Percentiles rank a stretch among this genome's conserved stretches.
Conservation (phyloP, 495 filamentous ascomycete species). For the Rhizodiscina lignyota region DNA sequence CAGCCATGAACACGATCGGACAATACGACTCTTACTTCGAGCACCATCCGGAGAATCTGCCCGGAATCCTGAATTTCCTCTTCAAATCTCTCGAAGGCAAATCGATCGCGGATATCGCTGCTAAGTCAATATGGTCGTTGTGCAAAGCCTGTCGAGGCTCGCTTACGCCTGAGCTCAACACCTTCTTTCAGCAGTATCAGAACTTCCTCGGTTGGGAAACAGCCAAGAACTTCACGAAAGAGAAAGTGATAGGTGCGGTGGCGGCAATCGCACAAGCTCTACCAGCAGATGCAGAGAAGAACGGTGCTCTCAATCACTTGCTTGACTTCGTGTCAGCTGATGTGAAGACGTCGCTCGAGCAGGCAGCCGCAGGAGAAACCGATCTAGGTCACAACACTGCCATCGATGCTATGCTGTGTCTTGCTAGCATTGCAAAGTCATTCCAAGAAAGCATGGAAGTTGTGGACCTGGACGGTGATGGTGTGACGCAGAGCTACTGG, state of each 20-base stretch:
- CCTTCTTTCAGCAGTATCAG: constrained; percentile 65
- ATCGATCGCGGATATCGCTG: constrained; percentile 51
- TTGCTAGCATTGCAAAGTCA: not conserved
- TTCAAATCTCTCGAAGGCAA: constrained; percentile 57
- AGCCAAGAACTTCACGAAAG: constrained; percentile 56
- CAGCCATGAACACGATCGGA: constrained; percentile 60
- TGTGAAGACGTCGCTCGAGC: constrained; percentile 26
- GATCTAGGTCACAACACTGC: not conserved
- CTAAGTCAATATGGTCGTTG: constrained; percentile 60
- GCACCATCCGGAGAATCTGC: constrained; percentile 50
- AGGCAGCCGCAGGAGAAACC: constrained; percentile 6
- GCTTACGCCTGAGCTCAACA: constrained; percentile 51
- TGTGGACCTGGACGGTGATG: not conserved
- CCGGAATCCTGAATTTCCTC: constrained; percentile 62
- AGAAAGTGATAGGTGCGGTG: constrained; percentile 67
- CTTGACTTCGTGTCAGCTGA: constrained; percentile 48
- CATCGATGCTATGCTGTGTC: not conserved
- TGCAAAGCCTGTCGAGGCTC: constrained; percentile 64
- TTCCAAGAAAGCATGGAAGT: not conserved
- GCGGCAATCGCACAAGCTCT: constrained; percentile 72
- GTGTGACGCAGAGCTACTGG: not conserved
- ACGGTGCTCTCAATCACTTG: constrained; percentile 43
- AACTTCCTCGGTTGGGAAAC: constrained; percentile 40
- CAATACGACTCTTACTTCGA: constrained; percentile 72
- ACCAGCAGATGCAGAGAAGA: constrained; percentile 42